Conservation (phyloP, 2,329 filamentous ascomycete species). For the Fusarium devonianum region DNA sequence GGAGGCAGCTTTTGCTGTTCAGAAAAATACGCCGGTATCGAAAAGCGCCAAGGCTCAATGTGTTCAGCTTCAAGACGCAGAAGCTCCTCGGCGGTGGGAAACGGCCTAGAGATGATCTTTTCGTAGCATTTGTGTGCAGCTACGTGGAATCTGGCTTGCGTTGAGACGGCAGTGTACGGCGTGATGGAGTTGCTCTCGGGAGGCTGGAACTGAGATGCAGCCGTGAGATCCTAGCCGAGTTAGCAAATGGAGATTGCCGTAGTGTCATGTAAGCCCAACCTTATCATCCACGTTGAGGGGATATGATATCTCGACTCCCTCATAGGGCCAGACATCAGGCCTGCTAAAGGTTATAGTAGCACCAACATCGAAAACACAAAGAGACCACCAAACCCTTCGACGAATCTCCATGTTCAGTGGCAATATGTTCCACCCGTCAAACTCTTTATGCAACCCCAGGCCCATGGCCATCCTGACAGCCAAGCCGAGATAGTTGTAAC, state of each 20-base stretch:
- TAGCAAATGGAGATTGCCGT: neutral
- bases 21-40: slow-evolving; percentile 48
- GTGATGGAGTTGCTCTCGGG: slow-evolving; percentile 50
- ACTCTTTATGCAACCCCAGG: slow-evolving; percentile 58
- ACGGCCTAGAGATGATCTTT: slow-evolving; percentile 53
- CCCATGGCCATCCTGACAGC: slow-evolving; percentile 59
- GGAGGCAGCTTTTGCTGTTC: slow-evolving; percentile 44
- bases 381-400: slow-evolving; percentile 48
- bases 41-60: slow-evolving; percentile 49
- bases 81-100: slow-evolving; percentile 51
- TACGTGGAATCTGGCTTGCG: slow-evolving; percentile 55
- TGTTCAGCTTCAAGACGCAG: slow-evolving; percentile 50
- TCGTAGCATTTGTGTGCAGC: slow-evolving; percentile 55
- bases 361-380: slow-evolving; percentile 56
- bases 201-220: slow-evolving; percentile 45
- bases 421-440: slow-evolving; percentile 44
- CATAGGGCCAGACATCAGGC: slow-evolving; percentile 48
- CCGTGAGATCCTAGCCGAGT: slow-evolving; percentile 42
- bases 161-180: slow-evolving; percentile 52
- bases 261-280: slow-evolving; percentile 30
- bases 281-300: slow-evolving; percentile 55
- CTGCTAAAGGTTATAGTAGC: slow-evolving; percentile 52
- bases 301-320: slow-evolving; percentile 51
- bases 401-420: slow-evolving; percentile 47
- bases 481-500: slow-evolving; percentile 60